Evolutionary conservation across 352 stramenopile genomes (phyloP), one percentile per base, ranked within the genome.

Genomic region (Globisporangium canariense): DNA sequence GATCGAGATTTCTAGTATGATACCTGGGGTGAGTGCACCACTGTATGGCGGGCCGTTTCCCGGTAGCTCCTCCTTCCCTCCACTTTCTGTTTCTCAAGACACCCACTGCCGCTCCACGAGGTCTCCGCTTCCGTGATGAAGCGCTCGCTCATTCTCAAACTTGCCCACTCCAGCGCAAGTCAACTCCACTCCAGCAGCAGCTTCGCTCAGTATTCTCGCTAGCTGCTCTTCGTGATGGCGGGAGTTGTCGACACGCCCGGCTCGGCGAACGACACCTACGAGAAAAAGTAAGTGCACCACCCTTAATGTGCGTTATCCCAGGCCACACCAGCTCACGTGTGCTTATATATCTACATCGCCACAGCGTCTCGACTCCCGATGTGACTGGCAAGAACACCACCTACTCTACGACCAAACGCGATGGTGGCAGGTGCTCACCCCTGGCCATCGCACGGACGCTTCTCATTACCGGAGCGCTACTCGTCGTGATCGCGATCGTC

Each of bases 401-500:
- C n/a, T n/a, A n/a, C n/a, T n/a, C 18, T 8, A 40, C 16, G 18
- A n/a, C 25, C 14, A 43, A 22, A 45, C 16, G 30, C 1, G 59
- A 25, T 18, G 32, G 25, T 10, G 13, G 74, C 60, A 11, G 47
- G 2, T 80, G 75, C 58, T 71, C 75, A 25, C 70, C 56, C 0
- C 36, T 63, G 6, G 46, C 16, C 10, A 6, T 80, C 58, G 70
- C 60, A 64, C 64, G 67, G 55, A 73, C 60, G 6, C 70, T 79
- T 11, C 58, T 84, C 38, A 30, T 73, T 54, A 58, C 45, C 2
- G 76, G 74, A n/a, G 67, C 46, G 10, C 45, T 84, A 13, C 20
- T 80, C 14, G 67, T 65, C 0, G 47, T 78, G n/a, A 55, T 79
- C 52, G 66, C 68, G 25, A 68, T 82, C 46, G 47, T 76, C 18